phyloP scores from a whole-genome alignment of 192 early-diverging fungal species.

The Rhizophagus clarus region DNA sequence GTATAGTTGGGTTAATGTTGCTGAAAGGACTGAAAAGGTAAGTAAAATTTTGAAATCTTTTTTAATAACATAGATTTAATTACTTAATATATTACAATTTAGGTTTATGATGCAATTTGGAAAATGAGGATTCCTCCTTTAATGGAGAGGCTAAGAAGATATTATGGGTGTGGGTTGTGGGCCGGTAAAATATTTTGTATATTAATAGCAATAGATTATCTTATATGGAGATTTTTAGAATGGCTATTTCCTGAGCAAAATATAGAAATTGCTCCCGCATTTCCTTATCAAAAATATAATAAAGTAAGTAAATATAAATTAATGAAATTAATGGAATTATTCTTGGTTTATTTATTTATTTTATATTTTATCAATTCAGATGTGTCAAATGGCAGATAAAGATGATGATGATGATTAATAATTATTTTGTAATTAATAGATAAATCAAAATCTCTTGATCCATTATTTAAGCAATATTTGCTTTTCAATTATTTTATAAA shows the following conservation, averaged over 20 bases:
- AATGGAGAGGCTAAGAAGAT: slow-evolving; percentile 74
- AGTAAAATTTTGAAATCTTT: slow-evolving; percentile 22
- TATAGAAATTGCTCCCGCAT: slow-evolving; percentile 75
- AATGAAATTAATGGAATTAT: background rate
- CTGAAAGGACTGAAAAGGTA: slow-evolving; percentile 84
- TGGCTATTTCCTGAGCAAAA: slow-evolving; percentile 71
- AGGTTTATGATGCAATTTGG: slow-evolving; percentile 78
- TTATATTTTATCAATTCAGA: slow-evolving; percentile 3
- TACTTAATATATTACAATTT: background rate
- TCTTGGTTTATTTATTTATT: background rate
- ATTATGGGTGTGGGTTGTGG: slow-evolving; percentile 85
- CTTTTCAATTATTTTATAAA: too few relatives aligned
- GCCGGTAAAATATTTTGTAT: slow-evolving; percentile 93
- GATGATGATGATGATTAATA: slow-evolving; percentile 13
- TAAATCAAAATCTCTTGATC: too few relatives aligned
- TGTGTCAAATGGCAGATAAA: slow-evolving; percentile 32
- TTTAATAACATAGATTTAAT: background rate
- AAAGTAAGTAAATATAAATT: slow-evolving; percentile 35
- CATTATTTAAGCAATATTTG: too few relatives aligned
- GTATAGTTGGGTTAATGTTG: slow-evolving; percentile 98
- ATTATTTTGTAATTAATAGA: too few relatives aligned
- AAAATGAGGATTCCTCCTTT: slow-evolving; percentile 68
- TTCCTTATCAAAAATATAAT: slow-evolving; percentile 63
- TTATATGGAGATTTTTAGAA: slow-evolving; percentile 81
- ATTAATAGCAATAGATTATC: slow-evolving; percentile 84